Conservation (phyloP, 495 filamentous ascomycete species). For the Xylaria curta region DNA sequence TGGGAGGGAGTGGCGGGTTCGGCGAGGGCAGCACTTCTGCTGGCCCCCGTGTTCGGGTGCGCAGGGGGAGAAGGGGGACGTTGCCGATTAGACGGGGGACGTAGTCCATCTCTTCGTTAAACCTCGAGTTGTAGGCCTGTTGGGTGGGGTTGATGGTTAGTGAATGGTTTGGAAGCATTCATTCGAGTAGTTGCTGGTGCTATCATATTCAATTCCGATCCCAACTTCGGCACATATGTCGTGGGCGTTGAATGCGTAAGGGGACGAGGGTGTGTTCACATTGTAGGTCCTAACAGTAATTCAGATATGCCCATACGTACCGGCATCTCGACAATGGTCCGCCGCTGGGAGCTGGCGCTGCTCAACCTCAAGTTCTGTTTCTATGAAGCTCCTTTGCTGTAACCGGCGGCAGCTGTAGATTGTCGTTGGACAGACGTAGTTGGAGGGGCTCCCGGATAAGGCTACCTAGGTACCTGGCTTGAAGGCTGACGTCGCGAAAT, state of each 20-base stretch:
- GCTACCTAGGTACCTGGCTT: constrained; percentile 14
- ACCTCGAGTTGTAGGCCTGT: constrained; percentile 92
- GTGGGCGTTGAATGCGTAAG: neutral
- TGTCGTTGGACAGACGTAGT: neutral
- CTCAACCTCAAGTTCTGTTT: neutral
- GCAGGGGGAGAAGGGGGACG: constrained; percentile 92
- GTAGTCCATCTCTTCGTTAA: constrained; percentile 72
- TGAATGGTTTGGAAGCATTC: neutral
- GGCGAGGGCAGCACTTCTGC: constrained; percentile 75
- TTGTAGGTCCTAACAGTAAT: neutral
- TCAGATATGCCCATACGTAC: constrained; percentile 30
- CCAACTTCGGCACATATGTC: neutral
- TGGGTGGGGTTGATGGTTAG: neutral
- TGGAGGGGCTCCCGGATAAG: constrained; percentile 25
- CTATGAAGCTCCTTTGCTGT: constrained; percentile 4
- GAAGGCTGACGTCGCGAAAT: constrained; percentile 9
- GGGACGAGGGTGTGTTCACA: neutral
- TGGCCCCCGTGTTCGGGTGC: constrained; percentile 89
- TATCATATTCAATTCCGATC: neutral
- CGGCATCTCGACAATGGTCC: constrained; percentile 41
- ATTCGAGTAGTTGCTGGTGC: neutral
- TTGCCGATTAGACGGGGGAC: constrained; percentile 68
- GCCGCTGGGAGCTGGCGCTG: constrained; percentile 26
- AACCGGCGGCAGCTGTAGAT: neutral
- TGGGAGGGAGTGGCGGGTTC: constrained; percentile 68